A percentile compares a stretch with the other conserved stretches of the same genome.
These are phyloP conservation scores for Eragrostis tef DNA, from an alignment of 202 grass and related monocot species.

Conservation along the genomic window DNA sequence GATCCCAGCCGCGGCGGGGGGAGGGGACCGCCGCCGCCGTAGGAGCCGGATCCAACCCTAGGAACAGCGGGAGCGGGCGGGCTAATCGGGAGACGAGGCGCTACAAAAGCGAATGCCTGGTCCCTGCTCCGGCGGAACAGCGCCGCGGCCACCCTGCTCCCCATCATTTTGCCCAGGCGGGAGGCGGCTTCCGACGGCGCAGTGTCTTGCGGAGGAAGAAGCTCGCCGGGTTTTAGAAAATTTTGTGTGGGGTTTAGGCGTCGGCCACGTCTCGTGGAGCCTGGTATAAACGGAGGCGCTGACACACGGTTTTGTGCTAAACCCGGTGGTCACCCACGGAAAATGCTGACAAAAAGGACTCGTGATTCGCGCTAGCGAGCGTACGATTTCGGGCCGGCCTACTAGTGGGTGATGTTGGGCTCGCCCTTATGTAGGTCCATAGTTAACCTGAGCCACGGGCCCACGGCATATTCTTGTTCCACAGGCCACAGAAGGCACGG, in stretches of 20 bases:
- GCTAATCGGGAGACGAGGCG: conserved; percentile 40
- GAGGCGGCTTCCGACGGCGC: not conserved
- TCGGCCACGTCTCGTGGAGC: not conserved
- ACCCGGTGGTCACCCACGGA: not conserved
- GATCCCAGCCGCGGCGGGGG: not conserved
- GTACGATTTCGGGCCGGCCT: too few species aligned
- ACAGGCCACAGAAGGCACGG: too few species aligned
- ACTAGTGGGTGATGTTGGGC: too few species aligned
- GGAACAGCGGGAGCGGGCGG: conserved; percentile 32
- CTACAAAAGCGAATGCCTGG: conserved; percentile 40
- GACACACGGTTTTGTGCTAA: conserved; percentile 21
- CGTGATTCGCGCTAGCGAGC: not conserved
- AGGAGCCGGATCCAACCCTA: conserved; percentile 51
- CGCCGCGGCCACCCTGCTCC: conserved; percentile 62
- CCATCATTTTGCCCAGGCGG: conserved; percentile 37
- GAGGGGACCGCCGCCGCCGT: conserved; percentile 28
- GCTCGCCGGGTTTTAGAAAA: conserved; percentile 33
- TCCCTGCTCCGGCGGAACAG: conserved; percentile 65
- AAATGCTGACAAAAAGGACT: not conserved
- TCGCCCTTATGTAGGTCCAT: too few species aligned
- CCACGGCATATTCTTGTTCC: too few species aligned
- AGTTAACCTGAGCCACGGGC: too few species aligned
- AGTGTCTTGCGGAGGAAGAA: conserved; percentile 31
- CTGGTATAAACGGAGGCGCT: not conserved
- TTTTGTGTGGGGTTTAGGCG: conserved; percentile 44